Percentiles rank a stretch among this genome's conserved stretches.
phyloP scores from a whole-genome alignment of 331 rosid species.

The Arachis monticola region DNA sequence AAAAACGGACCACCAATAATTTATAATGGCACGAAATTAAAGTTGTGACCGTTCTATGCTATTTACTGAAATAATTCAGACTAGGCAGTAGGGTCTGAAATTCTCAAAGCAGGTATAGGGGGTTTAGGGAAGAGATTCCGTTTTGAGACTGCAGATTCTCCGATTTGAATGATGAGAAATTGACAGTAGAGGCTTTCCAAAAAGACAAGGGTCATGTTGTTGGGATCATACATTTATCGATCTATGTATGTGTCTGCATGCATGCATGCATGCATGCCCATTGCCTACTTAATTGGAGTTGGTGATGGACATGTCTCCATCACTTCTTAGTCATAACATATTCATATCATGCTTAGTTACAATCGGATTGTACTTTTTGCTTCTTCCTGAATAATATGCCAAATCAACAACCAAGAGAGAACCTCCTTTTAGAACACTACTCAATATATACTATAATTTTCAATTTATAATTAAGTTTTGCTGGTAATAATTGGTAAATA shows the following conservation, averaged over 20 bases:
- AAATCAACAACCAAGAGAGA: constrained; percentile 51
- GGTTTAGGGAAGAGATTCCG: constrained; percentile 62
- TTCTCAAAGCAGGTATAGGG: constrained; percentile 36
- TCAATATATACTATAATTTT: constrained; percentile 58
- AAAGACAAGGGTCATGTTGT: constrained; percentile 43
- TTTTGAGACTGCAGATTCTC: constrained; percentile 67
- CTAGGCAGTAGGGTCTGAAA: too few species aligned
- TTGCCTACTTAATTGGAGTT: constrained; percentile 44
- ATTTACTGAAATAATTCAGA: neutral
- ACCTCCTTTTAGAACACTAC: constrained; percentile 50
- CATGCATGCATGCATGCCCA: constrained; percentile 50
- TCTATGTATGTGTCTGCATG: constrained; percentile 46
- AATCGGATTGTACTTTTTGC: constrained; percentile 32
- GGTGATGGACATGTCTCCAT: constrained; percentile 49
- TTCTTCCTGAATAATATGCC: constrained; percentile 35
- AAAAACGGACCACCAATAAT: neutral
- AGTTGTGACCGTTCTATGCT: neutral
- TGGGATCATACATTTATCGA: constrained; percentile 46
- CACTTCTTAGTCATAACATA: constrained; percentile 1
- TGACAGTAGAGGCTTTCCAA: constrained; percentile 54
- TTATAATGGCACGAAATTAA: neutral
- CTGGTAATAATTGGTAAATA: too few species aligned
- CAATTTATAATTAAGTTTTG: neutral
- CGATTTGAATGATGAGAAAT: constrained; percentile 70
- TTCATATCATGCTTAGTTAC: constrained; percentile 5